phyloP scores from a whole-genome alignment of 2,329 filamentous ascomycete species.

The Parasarocladium wereldwijsianum region DNA sequence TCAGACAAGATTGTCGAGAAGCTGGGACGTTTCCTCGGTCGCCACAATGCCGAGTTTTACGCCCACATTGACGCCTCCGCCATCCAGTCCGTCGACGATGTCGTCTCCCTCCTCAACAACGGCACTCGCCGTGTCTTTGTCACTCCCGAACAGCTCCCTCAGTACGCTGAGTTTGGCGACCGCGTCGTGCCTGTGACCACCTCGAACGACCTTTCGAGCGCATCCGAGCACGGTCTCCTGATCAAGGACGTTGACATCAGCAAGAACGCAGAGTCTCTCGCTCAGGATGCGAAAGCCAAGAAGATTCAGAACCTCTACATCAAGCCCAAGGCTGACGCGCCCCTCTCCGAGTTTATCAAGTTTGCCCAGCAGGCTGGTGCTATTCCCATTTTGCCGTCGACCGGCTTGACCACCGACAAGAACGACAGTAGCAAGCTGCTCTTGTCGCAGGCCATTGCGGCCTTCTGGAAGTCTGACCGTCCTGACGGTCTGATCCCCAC shows the following conservation, averaged over 20 bases:
- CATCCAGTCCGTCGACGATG: constrained; percentile 54
- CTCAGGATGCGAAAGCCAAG: constrained; percentile 27
- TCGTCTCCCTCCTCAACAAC: constrained; percentile 68
- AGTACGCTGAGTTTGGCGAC: constrained; percentile 38
- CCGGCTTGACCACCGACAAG: constrained; percentile 52
- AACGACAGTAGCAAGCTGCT: constrained; percentile 37
- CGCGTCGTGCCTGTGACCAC: constrained; percentile 39
- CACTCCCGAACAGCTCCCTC: constrained; percentile 48
- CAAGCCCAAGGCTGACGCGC: constrained; percentile 30
- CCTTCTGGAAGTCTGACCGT: constrained; percentile 67
- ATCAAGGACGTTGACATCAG: constrained; percentile 24
- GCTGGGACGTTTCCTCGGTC: constrained; percentile 30
- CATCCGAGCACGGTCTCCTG: constrained; percentile 34
- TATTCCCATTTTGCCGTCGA: constrained; percentile 63
- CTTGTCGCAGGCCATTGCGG: constrained; percentile 58
- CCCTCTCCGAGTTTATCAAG: constrained; percentile 31
- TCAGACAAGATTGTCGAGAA: constrained; percentile 31
- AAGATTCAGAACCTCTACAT: constrained; percentile 35
- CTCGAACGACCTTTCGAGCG: constrained; percentile 28
- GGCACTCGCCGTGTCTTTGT: constrained; percentile 81
- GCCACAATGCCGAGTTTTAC: constrained; percentile 35
- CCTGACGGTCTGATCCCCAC: constrained; percentile 77
- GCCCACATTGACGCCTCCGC: constrained; percentile 66
- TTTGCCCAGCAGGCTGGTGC: constrained; percentile 35
- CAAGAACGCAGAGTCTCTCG: constrained; percentile 18